A percentile compares a stretch with the other conserved stretches of the same genome.
These are phyloP conservation scores for Tanacetum coccineum DNA, from an alignment of 129 eudicot species.

Conservation along the genomic window DNA sequence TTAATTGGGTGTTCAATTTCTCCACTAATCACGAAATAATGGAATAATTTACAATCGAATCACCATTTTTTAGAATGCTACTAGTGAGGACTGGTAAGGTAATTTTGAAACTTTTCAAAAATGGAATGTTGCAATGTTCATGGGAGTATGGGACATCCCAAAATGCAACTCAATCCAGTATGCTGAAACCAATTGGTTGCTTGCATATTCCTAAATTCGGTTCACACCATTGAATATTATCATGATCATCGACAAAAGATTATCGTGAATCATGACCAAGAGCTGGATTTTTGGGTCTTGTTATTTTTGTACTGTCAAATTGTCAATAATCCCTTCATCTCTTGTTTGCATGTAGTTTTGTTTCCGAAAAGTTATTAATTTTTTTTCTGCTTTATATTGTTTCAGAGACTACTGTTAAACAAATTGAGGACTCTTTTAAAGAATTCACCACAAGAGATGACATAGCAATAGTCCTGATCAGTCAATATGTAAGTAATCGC, in stretches of 20 bases:
- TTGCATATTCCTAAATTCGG: background rate
- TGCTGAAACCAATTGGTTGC: background rate
- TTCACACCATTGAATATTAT: background rate
- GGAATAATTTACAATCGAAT: background rate
- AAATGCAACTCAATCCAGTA: background rate
- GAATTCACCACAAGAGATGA: conserved; percentile 96
- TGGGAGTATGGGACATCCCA: background rate
- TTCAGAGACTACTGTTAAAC: conserved; percentile 84
- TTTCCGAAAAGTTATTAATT: background rate
- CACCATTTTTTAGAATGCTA: background rate
- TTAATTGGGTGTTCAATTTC: background rate
- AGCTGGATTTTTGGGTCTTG: background rate
- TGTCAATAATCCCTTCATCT: background rate
- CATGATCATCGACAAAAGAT: background rate
- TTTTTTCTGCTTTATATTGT: conserved; percentile 23
- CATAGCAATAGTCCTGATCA: conserved; percentile 85
- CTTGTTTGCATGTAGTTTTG: conserved; percentile 4
- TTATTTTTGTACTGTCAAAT: conserved; percentile 7
- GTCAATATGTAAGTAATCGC: conserved; percentile 78
- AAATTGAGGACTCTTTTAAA: conserved; percentile 90
- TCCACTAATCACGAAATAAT: background rate
- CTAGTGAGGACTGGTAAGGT: background rate
- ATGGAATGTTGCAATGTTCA: background rate
- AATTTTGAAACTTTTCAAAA: background rate
- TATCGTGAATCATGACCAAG: conserved; percentile 11